Base-by-base conservation (phyloP, 164 flowering plant genomes). In the Magnolia changhungtana region DNA sequence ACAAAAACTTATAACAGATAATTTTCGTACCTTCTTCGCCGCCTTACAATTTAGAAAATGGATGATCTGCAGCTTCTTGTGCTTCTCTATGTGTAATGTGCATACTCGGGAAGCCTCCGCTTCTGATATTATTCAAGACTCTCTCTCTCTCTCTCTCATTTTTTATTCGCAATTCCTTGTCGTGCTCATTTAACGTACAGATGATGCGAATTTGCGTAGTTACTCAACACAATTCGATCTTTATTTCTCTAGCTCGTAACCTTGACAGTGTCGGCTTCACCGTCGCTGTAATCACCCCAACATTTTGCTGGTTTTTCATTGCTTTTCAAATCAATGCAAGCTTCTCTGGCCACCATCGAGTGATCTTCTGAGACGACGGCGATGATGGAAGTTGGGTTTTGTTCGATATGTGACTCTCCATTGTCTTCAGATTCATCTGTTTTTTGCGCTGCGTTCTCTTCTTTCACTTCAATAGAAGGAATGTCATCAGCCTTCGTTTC, bases 251-350 rank as follows among this genome's bases (percentile, higher is more conserved):
- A 90, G 75, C 88, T 82, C 64, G 79, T 63, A 72, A 84, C 86
- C 79, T 90, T 88, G 79, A 85, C 84, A 75, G 73, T 75, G 73
- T 93, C 94, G 72, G 87, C 78, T 86, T 92, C 97, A 73, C 82
- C 80, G 76, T 91, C 94, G 72, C 92, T 91, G 82, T 89, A 90
- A 77, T 92, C 98, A 78, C 93, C 98, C 95, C 98, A 94, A 58
- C 93, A 80, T 78, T 92, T 91, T 76, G 73, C 77, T 69, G 80
- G 78, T 70, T 83, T 86, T 80, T 82, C 86, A 72, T 83, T 84
- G 7, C 50, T 76, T 31, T 29, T 75, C 27, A 50, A 16, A 23
- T 77, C 74, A 27, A 11, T 29, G 74, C 81, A 78, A 51, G 18
- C 79, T 81, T 80, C 89, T 21, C 16, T 58, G 23, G 14, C 74